These are phyloP conservation scores for Laburnicola sp. DNA, from an alignment of 2,329 filamentous ascomycete species.

Conservation along the genomic window DNA sequence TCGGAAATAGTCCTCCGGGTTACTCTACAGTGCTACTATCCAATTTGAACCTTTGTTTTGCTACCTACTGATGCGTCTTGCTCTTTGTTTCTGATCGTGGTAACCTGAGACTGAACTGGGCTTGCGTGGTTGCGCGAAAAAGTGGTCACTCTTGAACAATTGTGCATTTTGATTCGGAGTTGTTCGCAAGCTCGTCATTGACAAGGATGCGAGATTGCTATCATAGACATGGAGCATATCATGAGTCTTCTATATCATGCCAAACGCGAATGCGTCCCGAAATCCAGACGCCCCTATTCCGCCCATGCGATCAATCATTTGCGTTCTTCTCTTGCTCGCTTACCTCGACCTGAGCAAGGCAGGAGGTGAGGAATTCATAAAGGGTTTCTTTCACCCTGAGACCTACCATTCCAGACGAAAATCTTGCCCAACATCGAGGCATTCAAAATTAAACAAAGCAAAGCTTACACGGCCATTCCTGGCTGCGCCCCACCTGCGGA, in stretches of 20 bases:
- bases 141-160: background rate
- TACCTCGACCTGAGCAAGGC: background rate
- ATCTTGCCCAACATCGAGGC: background rate
- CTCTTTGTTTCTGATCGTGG: background rate
- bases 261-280: constrained; percentile 1
- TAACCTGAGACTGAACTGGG: too few relatives aligned
- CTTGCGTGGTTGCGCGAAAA: background rate
- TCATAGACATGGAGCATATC: constrained; percentile 1
- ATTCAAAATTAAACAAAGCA: background rate
- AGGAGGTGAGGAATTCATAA: background rate
- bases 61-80: constrained; percentile 20
- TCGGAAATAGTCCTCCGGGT: constrained; percentile 41
- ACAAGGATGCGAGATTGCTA: background rate
- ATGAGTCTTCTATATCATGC: constrained; percentile 7
- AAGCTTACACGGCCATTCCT: constrained; percentile 18
- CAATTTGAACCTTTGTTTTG: constrained; percentile 45
- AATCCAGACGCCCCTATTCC: constrained; percentile 7
- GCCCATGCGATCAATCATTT: constrained; percentile 6
- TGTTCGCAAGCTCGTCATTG: too few relatives aligned
- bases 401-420: constrained; percentile 1
- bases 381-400: background rate
- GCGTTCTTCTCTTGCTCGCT: background rate
- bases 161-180: background rate
- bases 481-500: constrained; percentile 18
- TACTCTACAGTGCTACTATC: constrained; percentile 42